Conservation (phyloP, 148 eudicot species). For the Silene uniflora region DNA sequence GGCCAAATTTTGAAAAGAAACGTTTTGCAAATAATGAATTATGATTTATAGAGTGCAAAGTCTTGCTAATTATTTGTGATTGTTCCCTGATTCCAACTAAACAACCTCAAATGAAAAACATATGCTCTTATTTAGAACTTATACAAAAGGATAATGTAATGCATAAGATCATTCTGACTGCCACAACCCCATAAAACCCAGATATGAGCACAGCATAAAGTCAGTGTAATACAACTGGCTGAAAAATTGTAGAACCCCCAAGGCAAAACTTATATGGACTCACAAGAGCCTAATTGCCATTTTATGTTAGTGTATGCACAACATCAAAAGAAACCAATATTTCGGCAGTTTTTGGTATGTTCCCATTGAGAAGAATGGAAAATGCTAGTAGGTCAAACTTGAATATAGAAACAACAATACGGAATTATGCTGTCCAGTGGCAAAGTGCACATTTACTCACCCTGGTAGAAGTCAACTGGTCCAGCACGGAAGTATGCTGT, state of each 20-base stretch:
- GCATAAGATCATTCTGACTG: not conserved
- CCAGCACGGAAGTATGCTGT: constrained; percentile 67
- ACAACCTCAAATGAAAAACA: not conserved
- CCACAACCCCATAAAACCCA: not conserved
- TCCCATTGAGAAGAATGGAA: not conserved
- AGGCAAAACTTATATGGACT: not conserved
- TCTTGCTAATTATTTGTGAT: not conserved
- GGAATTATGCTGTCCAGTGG: too few species aligned
- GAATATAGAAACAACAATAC: not conserved
- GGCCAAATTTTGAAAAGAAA: not conserved
- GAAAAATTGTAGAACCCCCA: not conserved
- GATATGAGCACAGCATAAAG: not conserved
- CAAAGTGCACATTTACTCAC: constrained; percentile 33
- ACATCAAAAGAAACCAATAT: not conserved
- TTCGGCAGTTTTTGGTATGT: not conserved
- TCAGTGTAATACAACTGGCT: not conserved
- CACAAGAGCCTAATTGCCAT: not conserved
- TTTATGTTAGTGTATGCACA: too few species aligned
- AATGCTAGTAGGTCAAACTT: too few species aligned
- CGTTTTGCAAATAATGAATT: not conserved
- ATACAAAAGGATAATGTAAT: not conserved
- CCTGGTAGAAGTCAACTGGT: constrained; percentile 61
- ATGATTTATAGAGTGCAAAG: not conserved
- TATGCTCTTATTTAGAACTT: not conserved
- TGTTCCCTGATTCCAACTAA: not conserved